A percentile compares a stretch with the other conserved stretches of the same genome.
These are phyloP conservation scores for Pistacia atlantica DNA, from an alignment of 345 rosid species.

Conservation along the genomic window DNA sequence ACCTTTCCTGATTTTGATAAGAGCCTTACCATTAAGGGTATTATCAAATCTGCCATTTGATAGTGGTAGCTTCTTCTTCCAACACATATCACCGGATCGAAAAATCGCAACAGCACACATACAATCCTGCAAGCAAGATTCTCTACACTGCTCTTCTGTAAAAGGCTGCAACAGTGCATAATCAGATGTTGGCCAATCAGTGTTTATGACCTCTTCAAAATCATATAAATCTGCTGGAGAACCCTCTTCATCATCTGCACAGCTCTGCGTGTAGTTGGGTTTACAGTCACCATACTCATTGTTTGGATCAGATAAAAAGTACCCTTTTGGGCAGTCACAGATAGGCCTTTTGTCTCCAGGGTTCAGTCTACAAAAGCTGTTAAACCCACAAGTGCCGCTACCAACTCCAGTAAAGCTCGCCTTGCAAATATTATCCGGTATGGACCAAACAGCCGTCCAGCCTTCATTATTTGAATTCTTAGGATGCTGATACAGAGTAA, in stretches of 20 bases:
- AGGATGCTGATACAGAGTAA: slow-evolving; percentile 7
- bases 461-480: slow-evolving; percentile 11
- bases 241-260: slow-evolving; percentile 7
- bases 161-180: too few relatives aligned
- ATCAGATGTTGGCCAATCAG: slow-evolving; percentile 31
- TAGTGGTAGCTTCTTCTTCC: slow-evolving; percentile 46
- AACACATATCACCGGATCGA: slow-evolving; percentile 17
- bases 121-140: slow-evolving; percentile 41
- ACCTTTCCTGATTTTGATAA: slow-evolving; percentile 32
- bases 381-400: slow-evolving; percentile 23
- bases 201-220: not conserved
- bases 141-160: slow-evolving; percentile 23
- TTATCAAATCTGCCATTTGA: slow-evolving; percentile 30
- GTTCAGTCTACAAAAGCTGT: slow-evolving; percentile 12
- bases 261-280: slow-evolving; percentile 15
- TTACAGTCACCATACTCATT: slow-evolving; percentile 19
- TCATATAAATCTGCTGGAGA: slow-evolving; percentile 21
- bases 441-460: slow-evolving; percentile 17
- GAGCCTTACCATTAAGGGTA: slow-evolving; percentile 13
- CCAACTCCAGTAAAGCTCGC: not conserved
- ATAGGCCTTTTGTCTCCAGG: slow-evolving; percentile 11
- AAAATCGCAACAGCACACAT: slow-evolving; percentile 37
- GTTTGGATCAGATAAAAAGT: slow-evolving; percentile 6
- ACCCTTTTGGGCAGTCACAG: slow-evolving; percentile 17
- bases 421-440: slow-evolving; percentile 16